Percentiles rank a stretch among this genome's conserved stretches.
Evolutionary conservation across 2,329 filamentous ascomycete species (phyloP).

Genomic region (Calycina herbarum): DNA sequence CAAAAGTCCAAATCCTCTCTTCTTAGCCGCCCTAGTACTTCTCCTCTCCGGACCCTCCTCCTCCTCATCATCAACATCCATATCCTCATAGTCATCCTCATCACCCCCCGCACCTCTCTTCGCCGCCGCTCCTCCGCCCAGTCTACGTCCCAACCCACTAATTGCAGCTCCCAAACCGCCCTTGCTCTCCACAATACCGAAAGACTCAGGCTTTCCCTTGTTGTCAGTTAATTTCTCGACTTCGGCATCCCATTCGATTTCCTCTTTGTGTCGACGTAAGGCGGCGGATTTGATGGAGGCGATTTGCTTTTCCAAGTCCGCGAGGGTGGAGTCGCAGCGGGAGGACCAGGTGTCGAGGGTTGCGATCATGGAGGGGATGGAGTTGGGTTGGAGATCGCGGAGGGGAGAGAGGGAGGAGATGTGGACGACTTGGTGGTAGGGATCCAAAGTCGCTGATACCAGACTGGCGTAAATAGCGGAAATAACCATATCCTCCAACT

Average conservation of each 20-base stretch:
- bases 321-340: constrained; percentile 74
- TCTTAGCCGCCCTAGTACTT: constrained; percentile 54
- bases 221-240: constrained; percentile 39
- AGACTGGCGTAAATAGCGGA: constrained; percentile 84
- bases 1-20: constrained; percentile 41
- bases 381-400: constrained; percentile 77
- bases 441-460: constrained; percentile 79
- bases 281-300: constrained; percentile 62
- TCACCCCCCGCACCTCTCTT: constrained; percentile 50
- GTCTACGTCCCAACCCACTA: constrained; percentile 39
- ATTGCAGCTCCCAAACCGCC: constrained; percentile 20
- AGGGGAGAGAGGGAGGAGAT: constrained; percentile 81
- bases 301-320: constrained; percentile 75
- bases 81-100: constrained; percentile 40
- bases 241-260: constrained; percentile 34
- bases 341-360: constrained; percentile 73
- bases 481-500: constrained; percentile 85
- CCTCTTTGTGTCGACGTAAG: constrained; percentile 47
- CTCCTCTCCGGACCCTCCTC: constrained; percentile 49
- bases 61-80: constrained; percentile 57
- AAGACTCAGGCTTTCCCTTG: constrained; percentile 47
- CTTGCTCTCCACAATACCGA: constrained; percentile 43
- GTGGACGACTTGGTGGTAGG: constrained; percentile 69
- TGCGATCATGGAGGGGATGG: constrained; percentile 66
- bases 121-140: constrained; percentile 22